Evolutionary conservation across 2,329 filamentous ascomycete species (phyloP).

Genomic region (Colletotrichum chlorophyti): DNA sequence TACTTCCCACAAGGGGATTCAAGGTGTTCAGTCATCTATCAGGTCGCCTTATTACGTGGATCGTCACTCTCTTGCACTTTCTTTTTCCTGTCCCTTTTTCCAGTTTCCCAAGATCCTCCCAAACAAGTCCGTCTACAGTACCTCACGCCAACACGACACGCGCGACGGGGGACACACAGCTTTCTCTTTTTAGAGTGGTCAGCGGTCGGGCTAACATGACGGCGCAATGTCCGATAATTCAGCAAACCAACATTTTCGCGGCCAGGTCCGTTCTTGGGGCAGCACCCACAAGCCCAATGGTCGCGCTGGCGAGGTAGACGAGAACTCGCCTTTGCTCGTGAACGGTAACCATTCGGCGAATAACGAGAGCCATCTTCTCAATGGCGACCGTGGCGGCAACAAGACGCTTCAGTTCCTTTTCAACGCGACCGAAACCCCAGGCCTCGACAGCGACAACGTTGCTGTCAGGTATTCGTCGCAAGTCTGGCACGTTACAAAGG

Average conservation of each 20-base stretch:
- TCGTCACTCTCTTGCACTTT: conserved; percentile 22
- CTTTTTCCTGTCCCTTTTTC: conserved; percentile 11
- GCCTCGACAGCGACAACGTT: conserved; percentile 54
- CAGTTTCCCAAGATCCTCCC: background rate
- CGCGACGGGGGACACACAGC: conserved; percentile 17
- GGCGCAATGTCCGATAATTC: conserved; percentile 37
- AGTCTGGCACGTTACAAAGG: conserved; percentile 62
- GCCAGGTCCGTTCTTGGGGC: conserved; percentile 31
- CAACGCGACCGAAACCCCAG: conserved; percentile 57
- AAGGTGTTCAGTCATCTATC: conserved; percentile 4
- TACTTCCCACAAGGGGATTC: conserved; percentile 1
- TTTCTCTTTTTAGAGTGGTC: background rate
- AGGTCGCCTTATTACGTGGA: conserved; percentile 15
- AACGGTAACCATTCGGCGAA: conserved; percentile 38
- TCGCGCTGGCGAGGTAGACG: conserved; percentile 34
- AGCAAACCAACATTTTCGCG: conserved; percentile 38
- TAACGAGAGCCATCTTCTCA: conserved; percentile 28
- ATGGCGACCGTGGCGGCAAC: conserved; percentile 31
- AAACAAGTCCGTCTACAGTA: background rate
- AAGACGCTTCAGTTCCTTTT: conserved; percentile 53
- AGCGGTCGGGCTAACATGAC: conserved; percentile 37
- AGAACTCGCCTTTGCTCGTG: conserved; percentile 50
- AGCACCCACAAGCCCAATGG: conserved; percentile 33
- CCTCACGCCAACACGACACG: background rate
- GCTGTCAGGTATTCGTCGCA: conserved; percentile 54